Evolutionary conservation across 2,329 filamentous ascomycete species (phyloP).

Genomic region (Botryosphaeria dothidea): DNA sequence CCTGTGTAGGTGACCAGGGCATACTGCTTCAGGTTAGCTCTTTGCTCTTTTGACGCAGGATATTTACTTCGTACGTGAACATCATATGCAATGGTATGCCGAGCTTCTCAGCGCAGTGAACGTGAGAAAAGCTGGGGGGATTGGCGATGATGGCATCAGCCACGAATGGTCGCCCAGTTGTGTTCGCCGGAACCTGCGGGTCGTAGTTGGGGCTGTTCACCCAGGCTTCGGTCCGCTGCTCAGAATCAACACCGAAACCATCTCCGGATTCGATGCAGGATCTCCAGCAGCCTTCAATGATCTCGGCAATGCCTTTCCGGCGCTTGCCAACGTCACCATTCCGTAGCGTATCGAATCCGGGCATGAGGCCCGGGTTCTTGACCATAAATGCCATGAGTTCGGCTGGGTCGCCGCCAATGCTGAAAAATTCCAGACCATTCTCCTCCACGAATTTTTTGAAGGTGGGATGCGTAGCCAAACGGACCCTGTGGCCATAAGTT

Average conservation of each 20-base stretch:
- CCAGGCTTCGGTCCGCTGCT: conserved; percentile 56
- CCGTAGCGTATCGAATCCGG: conserved; percentile 73
- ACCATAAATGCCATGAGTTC: conserved; percentile 78
- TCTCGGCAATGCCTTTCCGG: conserved; percentile 73
- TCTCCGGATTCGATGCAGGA: conserved; percentile 80
- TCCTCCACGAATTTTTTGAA: conserved; percentile 53
- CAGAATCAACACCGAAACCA: conserved; percentile 55
- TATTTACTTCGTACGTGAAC: conserved; percentile 67
- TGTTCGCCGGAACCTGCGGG: conserved; percentile 35
- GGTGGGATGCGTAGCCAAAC: conserved; percentile 50
- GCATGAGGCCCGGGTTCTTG: conserved; percentile 83
- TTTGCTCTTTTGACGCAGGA: conserved; percentile 12
- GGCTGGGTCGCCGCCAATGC: conserved; percentile 51
- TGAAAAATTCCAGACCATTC: conserved; percentile 54
- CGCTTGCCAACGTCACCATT: conserved; percentile 76
- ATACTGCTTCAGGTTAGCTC: conserved; percentile 54
- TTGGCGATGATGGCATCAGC: conserved; percentile 82
- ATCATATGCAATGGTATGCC: conserved; percentile 79
- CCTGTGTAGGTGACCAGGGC: conserved; percentile 85
- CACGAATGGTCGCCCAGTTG: conserved; percentile 64
- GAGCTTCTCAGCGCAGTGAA: conserved; percentile 74
- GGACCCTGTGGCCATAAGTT: conserved; percentile 49
- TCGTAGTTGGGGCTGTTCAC: conserved; percentile 45
- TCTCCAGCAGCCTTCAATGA: conserved; percentile 83
- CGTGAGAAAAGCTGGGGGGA: conserved; percentile 73